Evolutionary conservation across 2,329 filamentous ascomycete genomes (phyloP).

Genomic region (Neofusicoccum sp.): DNA sequence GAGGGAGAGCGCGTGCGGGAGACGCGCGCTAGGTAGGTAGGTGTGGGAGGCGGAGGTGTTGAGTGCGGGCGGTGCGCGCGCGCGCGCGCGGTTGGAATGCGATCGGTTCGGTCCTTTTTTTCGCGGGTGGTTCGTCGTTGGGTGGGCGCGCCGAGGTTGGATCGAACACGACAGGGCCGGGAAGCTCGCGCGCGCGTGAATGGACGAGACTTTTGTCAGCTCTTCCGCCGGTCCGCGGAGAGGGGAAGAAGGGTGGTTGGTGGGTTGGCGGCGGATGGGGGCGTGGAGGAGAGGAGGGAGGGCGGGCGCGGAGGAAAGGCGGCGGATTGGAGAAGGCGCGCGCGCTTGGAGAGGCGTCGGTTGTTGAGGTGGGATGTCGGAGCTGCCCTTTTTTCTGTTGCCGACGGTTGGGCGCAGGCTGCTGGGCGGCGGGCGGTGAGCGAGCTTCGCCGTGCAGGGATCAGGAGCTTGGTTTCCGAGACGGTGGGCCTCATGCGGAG

Average conservation of each 20-base stretch:
- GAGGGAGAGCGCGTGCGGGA: neutral
- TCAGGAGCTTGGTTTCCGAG: neutral
- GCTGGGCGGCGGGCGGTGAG: constrained; percentile 2
- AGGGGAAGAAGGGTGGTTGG: too few species aligned
- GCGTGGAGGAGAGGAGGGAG: neutral
- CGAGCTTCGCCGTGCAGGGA: neutral
- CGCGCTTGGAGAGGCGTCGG: neutral
- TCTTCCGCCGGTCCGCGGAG: too few species aligned
- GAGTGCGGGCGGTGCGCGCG: neutral
- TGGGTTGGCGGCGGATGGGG: too few species aligned
- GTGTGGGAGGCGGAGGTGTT: neutral
- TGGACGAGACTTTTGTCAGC: too few species aligned
- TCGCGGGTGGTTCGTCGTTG: too few species aligned
- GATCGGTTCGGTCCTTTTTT: neutral
- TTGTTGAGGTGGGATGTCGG: constrained; percentile 19
- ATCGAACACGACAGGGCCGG: too few species aligned
- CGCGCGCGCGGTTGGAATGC: neutral
- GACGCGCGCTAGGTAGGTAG: neutral
- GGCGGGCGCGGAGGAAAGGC: too few species aligned
- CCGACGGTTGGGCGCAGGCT: constrained; percentile 7
- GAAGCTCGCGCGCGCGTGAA: too few species aligned
- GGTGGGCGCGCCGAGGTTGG: too few species aligned
- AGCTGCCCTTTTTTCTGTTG: constrained; percentile 13
- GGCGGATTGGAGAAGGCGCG: neutral
- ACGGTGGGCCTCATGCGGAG: neutral